Conservation (phyloP, 2,329 filamentous ascomycete species). For the Fusarium nodosum region DNA sequence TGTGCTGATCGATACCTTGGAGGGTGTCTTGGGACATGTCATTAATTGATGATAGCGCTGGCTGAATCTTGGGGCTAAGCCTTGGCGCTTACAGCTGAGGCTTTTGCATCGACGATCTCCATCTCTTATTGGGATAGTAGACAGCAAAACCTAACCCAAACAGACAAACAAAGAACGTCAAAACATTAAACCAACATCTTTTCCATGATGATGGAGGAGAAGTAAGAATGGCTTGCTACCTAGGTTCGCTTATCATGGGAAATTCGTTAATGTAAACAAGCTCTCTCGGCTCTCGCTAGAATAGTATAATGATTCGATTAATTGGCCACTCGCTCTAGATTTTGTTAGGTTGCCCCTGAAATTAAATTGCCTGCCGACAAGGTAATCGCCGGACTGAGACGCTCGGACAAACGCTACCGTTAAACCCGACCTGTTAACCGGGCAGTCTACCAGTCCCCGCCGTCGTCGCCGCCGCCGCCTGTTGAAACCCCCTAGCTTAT, state of each 20-base stretch:
- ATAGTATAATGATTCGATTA: neutral
- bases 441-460: too few relatives aligned
- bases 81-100: slow-evolving; percentile 12
- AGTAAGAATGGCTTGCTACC: too few relatives aligned
- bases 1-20: neutral
- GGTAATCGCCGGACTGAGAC: neutral
- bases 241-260: neutral
- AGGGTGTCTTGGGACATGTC: slow-evolving; percentile 9
- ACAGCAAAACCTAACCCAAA: neutral
- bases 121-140: neutral
- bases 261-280: neutral
- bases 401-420: neutral
- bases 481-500: neutral
- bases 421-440: neutral
- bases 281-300: neutral
- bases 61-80: slow-evolving; percentile 9
- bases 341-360: slow-evolving; percentile 27
- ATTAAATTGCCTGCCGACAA: slow-evolving; percentile 8
- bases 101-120: slow-evolving; percentile 12
- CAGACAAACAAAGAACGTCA: neutral
- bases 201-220: neutral
- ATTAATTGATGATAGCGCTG: neutral
- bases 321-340: neutral
- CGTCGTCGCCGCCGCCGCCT: neutral
- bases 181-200: neutral